A percentile compares a stretch with the other conserved stretches of the same genome.
These are phyloP conservation scores for Hortaea werneckii DNA, from an alignment of 2,329 filamentous ascomycete genomes.

Conservation along the genomic window DNA sequence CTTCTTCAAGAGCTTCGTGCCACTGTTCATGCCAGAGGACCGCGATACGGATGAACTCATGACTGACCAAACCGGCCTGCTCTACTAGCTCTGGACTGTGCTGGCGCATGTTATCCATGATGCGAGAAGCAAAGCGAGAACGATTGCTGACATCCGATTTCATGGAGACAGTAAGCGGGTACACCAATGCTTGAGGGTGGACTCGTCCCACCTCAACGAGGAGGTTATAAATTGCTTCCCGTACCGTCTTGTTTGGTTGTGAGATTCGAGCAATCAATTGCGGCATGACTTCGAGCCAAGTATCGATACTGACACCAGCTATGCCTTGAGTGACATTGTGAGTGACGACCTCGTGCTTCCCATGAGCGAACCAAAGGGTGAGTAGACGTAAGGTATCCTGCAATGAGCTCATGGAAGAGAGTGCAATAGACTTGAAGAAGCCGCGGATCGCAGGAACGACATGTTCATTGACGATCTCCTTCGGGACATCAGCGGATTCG, in stretches of 20 bases:
- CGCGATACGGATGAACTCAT: conserved; percentile 92
- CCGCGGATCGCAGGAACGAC: conserved; percentile 90
- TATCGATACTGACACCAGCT: conserved; percentile 85
- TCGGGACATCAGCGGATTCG: conserved; percentile 48
- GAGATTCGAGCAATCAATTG: conserved; percentile 97
- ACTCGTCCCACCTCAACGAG: conserved; percentile 86
- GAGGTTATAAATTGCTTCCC: conserved; percentile 83
- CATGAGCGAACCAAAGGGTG: conserved; percentile 93
- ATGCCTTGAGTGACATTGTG: conserved; percentile 83
- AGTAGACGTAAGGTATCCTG: conserved; percentile 89
- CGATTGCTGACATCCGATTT: conserved; percentile 83
- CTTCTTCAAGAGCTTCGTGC: conserved; percentile 97
- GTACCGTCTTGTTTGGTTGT: conserved; percentile 80
- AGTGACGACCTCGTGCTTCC: conserved; percentile 80
- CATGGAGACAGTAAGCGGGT: conserved; percentile 94
- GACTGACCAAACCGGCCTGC: conserved; percentile 88
- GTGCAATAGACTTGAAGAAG: conserved; percentile 93
- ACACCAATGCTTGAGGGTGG: conserved; percentile 92
- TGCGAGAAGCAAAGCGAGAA: conserved; percentile 77
- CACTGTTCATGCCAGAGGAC: conserved; percentile 98
- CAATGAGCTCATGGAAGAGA: conserved; percentile 83
- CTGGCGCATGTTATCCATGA: conserved; percentile 97
- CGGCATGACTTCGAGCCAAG: conserved; percentile 96
- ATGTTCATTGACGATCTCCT: conserved; percentile 66
- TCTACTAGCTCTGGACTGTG: conserved; percentile 89